phyloP scores from a whole-genome alignment of 352 stramenopile genomes.

The Phytophthora constricta region DNA sequence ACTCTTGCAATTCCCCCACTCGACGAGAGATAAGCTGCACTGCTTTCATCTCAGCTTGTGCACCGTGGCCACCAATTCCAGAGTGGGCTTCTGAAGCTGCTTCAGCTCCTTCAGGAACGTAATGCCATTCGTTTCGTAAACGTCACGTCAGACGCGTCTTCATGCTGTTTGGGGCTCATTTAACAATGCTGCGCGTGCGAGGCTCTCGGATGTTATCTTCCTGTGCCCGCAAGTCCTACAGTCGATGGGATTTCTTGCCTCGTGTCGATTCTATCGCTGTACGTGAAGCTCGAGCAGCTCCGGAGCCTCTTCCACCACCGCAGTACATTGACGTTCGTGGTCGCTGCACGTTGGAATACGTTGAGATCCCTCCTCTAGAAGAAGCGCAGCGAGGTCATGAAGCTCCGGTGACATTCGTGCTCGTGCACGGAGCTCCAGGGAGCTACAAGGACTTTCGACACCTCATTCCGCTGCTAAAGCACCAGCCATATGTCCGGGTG shows the following conservation, averaged over 20 bases:
- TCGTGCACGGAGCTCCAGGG: conserved; percentile 65
- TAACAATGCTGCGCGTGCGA: conserved; percentile 9
- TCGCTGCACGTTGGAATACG: conserved; percentile 46
- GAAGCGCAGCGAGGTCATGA: conserved; percentile 1
- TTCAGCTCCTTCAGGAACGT: conserved; percentile 19
- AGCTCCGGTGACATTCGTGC: conserved; percentile 42
- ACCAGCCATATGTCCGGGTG: conserved; percentile 42
- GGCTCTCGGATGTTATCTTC: conserved; percentile 15
- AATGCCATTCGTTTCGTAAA: conserved; percentile 33
- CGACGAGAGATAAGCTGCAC: conserved; percentile 5
- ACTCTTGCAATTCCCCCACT: conserved; percentile 3
- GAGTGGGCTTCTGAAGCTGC: conserved; percentile 6
- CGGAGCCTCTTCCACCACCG: conserved; percentile 37
- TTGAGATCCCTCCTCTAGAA: conserved; percentile 29
- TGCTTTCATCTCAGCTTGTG: conserved; percentile 22
- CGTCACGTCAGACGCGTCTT: conserved; percentile 15
- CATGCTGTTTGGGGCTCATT: background rate
- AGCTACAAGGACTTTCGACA: conserved; percentile 64
- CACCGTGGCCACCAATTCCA: conserved; percentile 13
- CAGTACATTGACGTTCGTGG: conserved; percentile 34
- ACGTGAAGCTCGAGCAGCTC: conserved; percentile 23
- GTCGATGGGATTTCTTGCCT: conserved; percentile 27
- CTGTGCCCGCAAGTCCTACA: conserved; percentile 19
- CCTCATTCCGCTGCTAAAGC: conserved; percentile 46
- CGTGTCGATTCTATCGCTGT: conserved; percentile 7